phyloP scores from a whole-genome alignment of 2,329 filamentous ascomycete species.

The Endothia cerciana region DNA sequence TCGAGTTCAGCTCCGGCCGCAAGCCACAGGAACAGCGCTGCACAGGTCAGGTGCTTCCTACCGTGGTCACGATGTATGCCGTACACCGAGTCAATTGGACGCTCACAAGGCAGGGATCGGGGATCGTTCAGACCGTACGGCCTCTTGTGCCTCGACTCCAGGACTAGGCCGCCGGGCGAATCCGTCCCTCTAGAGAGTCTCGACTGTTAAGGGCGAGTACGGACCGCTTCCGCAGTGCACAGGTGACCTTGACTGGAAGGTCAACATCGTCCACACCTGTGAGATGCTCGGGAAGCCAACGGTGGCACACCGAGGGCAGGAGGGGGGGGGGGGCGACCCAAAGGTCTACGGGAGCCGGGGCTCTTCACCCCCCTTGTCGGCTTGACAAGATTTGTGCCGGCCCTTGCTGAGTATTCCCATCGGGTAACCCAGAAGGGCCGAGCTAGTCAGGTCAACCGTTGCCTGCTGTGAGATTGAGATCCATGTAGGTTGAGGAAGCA shows the following conservation, averaged over 20 bases:
- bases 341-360: constrained; percentile 4
- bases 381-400: constrained; percentile 13
- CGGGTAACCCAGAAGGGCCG: constrained; percentile 3
- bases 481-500: constrained; percentile 22
- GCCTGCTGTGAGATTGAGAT: constrained; percentile 20
- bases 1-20: constrained; percentile 19
- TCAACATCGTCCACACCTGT: constrained; percentile 17
- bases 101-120: constrained; percentile 18
- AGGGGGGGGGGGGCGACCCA: constrained; percentile 9
- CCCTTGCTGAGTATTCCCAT: constrained; percentile 13
- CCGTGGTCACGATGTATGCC: constrained; percentile 28
- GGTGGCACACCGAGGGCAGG: constrained; percentile 21
- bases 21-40: constrained; percentile 21
- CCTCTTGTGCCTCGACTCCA: constrained; percentile 7
- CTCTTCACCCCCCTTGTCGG: constrained; percentile 3
- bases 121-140: constrained; percentile 22
- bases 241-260: constrained; percentile 23
- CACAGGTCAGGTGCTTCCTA: constrained; percentile 28
- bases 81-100: constrained; percentile 26
- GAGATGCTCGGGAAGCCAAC: constrained; percentile 18
- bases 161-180: constrained; percentile 22
- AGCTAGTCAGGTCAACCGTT: constrained; percentile 7
- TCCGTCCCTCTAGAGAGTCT: constrained; percentile 19
- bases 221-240: constrained; percentile 21
- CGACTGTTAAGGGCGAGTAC: constrained; percentile 14